Evolutionary conservation across 805 yeast genomes (phyloP).

Genomic region (Sporopachydermia quercuum): DNA sequence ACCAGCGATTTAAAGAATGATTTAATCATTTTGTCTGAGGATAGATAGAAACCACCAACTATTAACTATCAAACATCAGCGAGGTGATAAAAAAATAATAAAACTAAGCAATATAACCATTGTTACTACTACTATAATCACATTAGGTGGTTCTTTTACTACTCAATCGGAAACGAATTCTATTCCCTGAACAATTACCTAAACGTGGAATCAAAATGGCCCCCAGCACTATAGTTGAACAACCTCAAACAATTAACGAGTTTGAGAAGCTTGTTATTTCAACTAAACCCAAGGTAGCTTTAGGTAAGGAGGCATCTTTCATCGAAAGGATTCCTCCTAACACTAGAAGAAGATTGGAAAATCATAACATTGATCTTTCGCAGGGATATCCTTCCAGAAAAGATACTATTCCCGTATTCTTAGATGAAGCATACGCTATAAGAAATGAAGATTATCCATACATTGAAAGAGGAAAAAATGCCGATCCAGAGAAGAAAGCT

Average conservation of each 20-base stretch:
- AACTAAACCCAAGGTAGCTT: not conserved
- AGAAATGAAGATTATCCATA: constrained; percentile 22
- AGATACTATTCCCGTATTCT: constrained; percentile 19
- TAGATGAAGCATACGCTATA: constrained; percentile 24
- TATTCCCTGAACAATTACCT: too few relatives aligned
- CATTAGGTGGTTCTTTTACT: too few relatives aligned
- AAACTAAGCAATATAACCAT: too few relatives aligned
- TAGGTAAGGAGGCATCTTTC: constrained; percentile 4
- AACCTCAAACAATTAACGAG: too few relatives aligned
- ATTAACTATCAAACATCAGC: too few relatives aligned
- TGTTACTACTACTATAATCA: too few relatives aligned
- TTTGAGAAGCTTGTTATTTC: not conserved
- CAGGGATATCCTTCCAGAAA: constrained; percentile 27
- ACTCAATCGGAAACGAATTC: too few relatives aligned
- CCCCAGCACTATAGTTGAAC: not conserved
- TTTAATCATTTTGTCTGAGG: too few relatives aligned
- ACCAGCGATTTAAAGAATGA: too few relatives aligned
- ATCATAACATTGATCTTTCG: constrained; percentile 20
- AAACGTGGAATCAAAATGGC: not conserved
- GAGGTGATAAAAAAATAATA: too few relatives aligned
- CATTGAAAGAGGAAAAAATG: constrained; percentile 21
- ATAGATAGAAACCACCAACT: too few relatives aligned
- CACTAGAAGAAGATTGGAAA: constrained; percentile 17
- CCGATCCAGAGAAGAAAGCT: constrained; percentile 24
- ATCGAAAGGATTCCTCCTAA: constrained; percentile 11